Percentiles rank a stretch among this genome's conserved stretches.
phyloP scores from a whole-genome alignment of 2,329 filamentous ascomycete genomes.

The Colletotrichum musae region DNA sequence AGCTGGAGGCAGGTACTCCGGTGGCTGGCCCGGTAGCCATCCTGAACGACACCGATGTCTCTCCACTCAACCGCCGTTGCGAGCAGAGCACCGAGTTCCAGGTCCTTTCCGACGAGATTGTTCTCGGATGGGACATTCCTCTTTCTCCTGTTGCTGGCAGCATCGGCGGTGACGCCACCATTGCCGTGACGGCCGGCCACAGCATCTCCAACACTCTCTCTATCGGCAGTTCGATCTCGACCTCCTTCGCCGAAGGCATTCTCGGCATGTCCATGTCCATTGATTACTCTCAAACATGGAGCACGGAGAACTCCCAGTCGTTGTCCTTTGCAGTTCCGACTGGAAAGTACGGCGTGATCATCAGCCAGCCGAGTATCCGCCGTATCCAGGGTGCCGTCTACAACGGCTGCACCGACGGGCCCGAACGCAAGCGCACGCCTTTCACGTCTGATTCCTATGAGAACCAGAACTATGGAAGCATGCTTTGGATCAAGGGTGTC shows the following conservation, averaged over 20 bases:
- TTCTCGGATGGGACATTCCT: constrained; percentile 54
- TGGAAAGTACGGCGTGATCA: constrained; percentile 54
- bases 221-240: constrained; percentile 43
- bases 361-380: constrained; percentile 53
- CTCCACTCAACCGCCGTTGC: constrained; percentile 30
- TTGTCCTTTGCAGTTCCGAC: constrained; percentile 50
- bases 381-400: constrained; percentile 50
- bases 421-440: constrained; percentile 38
- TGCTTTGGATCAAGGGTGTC: constrained; percentile 56
- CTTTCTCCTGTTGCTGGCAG: constrained; percentile 53
- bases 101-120: constrained; percentile 44
- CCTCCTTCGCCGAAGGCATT: constrained; percentile 45
- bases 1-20: neutral
- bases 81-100: constrained; percentile 44
- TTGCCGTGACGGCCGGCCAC: constrained; percentile 50
- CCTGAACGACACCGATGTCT: neutral
- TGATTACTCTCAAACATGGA: constrained; percentile 41
- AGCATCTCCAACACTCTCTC: constrained; percentile 50
- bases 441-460: constrained; percentile 53
- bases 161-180: constrained; percentile 45
- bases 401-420: constrained; percentile 50
- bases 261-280: constrained; percentile 42
- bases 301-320: constrained; percentile 49
- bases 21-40: neutral
- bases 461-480: constrained; percentile 46